Evolutionary conservation across 225 moss, liverwort and hornwort species (phyloP).

Genomic region (Marchantia paleacea): DNA sequence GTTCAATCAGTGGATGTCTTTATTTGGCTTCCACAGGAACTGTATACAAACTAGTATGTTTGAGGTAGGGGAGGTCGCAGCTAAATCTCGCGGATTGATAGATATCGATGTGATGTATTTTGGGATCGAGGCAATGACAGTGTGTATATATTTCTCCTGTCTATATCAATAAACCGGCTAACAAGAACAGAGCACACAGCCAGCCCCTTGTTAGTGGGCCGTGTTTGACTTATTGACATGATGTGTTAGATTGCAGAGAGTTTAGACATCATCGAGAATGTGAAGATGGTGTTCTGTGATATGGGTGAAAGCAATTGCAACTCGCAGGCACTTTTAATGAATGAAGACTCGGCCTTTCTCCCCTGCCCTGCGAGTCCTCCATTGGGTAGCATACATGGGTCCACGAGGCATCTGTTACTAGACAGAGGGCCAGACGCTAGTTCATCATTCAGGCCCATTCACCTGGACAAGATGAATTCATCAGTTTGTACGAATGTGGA

Average conservation of each 20-base stretch:
- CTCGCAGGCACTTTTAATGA: slow-evolving; percentile 45
- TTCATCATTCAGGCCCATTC: slow-evolving; percentile 16
- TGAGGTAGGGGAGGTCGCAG: too few relatives aligned
- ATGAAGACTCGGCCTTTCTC: slow-evolving; percentile 43
- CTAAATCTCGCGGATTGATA: too few relatives aligned
- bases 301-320: slow-evolving; percentile 43
- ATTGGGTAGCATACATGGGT: slow-evolving; percentile 3
- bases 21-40: background rate
- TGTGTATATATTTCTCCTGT: too few relatives aligned
- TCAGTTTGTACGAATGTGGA: slow-evolving; percentile 22
- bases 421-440: slow-evolving; percentile 17
- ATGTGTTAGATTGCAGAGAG: slow-evolving; percentile 46
- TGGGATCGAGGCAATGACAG: too few relatives aligned
- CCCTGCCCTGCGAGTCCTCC: slow-evolving; percentile 13
- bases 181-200: too few relatives aligned
- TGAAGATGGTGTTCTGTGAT: slow-evolving; percentile 59
- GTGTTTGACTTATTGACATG: background rate
- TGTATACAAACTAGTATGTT: too few relatives aligned
- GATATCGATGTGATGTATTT: too few relatives aligned
- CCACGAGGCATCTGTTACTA: background rate
- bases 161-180: too few relatives aligned
- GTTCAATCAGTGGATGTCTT: background rate
- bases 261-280: slow-evolving; percentile 46
- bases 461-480: slow-evolving; percentile 19
- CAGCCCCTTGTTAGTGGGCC: too few relatives aligned